These are phyloP conservation scores for Penicillium maclennaniae DNA, from an alignment of 495 filamentous ascomycete genomes.

Conservation along the genomic window DNA sequence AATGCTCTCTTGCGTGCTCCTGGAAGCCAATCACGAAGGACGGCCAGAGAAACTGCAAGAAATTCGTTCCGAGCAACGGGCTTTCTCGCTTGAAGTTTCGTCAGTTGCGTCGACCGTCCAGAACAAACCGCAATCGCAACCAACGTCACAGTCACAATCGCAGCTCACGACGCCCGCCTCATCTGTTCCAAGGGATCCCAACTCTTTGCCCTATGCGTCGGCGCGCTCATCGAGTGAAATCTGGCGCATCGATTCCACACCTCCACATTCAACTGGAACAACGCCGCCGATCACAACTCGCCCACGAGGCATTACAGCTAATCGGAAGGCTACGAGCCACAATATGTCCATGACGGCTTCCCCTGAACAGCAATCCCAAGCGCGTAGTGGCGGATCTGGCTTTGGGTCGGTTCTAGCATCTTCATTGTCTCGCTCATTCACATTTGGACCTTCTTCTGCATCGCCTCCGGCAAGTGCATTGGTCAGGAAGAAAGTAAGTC, in stretches of 20 bases:
- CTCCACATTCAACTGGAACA: constrained; percentile 56
- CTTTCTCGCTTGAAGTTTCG: constrained; percentile 32
- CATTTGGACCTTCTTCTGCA: constrained; percentile 60
- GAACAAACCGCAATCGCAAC: constrained; percentile 20
- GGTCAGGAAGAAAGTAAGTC: constrained; percentile 59
- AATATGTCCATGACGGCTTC: constrained; percentile 64
- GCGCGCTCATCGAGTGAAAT: constrained; percentile 38
- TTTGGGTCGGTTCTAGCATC: constrained; percentile 61
- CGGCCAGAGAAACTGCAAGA: constrained; percentile 18
- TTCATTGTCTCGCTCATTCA: constrained; percentile 68
- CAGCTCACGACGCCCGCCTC: constrained; percentile 35
- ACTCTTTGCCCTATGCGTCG: constrained; percentile 58
- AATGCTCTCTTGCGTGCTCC: constrained; percentile 87
- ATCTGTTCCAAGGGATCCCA: constrained; percentile 57
- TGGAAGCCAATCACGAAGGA: constrained; percentile 50
- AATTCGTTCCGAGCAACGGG: constrained; percentile 16
- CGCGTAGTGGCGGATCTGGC: constrained; percentile 37
- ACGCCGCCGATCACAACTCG: constrained; percentile 57
- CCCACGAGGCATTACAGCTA: constrained; percentile 29
- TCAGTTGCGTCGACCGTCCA: constrained; percentile 22
- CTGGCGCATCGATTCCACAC: constrained; percentile 44
- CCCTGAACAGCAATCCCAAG: constrained; percentile 56
- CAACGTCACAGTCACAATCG: not conserved
- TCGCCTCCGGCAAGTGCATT: constrained; percentile 54
- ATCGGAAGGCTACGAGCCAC: constrained; percentile 40